Percentiles rank a stretch among this genome's conserved stretches.
phyloP scores from a whole-genome alignment of 257 asterid genomes.

The Penstemon barbatus region DNA sequence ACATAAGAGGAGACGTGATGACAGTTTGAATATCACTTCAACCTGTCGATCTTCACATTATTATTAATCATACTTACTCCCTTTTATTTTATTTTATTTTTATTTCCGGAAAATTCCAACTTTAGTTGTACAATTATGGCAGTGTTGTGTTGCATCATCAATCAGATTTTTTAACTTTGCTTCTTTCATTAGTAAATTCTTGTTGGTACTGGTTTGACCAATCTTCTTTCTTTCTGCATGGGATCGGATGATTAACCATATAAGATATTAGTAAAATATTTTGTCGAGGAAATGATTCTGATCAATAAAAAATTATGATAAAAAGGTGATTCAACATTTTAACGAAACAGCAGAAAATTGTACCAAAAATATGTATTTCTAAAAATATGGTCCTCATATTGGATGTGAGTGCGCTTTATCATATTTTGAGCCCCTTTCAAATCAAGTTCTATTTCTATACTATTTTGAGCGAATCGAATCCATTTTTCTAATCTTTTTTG shows the following conservation, averaged over 20 bases:
- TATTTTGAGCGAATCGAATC: slow-evolving; percentile 7
- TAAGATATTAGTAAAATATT: no score
- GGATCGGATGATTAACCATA: neutral
- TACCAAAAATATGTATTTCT: no score
- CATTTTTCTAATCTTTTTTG: slow-evolving; percentile 10
- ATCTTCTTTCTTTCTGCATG: slow-evolving; percentile 14
- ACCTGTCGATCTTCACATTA: slow-evolving; percentile 40
- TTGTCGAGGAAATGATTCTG: no score
- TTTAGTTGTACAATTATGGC: slow-evolving; percentile 32
- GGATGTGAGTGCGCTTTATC: slow-evolving; percentile 9
- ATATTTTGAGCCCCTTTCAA: slow-evolving; percentile 18
- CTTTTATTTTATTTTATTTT: neutral
- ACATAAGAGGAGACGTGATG: slow-evolving; percentile 39
- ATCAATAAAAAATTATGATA: no score
- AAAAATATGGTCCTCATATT: no score
- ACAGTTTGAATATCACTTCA: slow-evolving; percentile 60
- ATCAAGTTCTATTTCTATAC: slow-evolving; percentile 13
- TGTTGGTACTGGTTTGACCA: slow-evolving; percentile 25
- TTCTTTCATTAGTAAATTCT: slow-evolving; percentile 34
- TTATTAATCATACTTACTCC: neutral
- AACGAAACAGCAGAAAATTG: no score
- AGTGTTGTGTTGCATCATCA: slow-evolving; percentile 47
- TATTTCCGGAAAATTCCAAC: slow-evolving; percentile 30
- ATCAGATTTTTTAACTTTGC: slow-evolving; percentile 23
- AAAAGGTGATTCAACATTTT: no score